phyloP scores from a whole-genome alignment of 208 protist genomes.

The Acanthamoeba royreba region DNA sequence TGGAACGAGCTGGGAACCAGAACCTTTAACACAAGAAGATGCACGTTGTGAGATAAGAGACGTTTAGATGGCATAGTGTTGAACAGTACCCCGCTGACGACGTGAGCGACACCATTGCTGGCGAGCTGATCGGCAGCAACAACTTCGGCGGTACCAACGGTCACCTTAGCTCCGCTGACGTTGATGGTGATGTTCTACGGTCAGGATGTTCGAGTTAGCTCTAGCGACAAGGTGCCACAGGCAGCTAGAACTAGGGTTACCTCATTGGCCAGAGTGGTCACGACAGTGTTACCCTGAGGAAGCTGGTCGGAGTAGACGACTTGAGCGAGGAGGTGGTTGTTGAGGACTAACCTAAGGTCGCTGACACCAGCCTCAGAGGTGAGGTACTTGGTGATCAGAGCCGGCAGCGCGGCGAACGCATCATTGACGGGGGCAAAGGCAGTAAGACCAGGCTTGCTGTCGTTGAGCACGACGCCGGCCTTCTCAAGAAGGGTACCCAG shows the following conservation, averaged over 20 bases:
- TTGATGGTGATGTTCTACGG: background rate
- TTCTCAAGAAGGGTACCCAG: background rate
- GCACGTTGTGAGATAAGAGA: background rate
- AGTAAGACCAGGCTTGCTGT: background rate
- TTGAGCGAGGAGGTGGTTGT: background rate
- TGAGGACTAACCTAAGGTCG: background rate
- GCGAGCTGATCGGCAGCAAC: background rate
- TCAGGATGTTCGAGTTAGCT: no score
- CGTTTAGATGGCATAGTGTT: background rate
- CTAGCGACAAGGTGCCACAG: background rate
- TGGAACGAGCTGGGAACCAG: background rate
- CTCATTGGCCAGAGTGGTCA: background rate
- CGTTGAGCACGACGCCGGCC: background rate
- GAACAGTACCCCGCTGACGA: background rate
- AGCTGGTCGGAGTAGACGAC: background rate
- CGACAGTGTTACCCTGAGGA: background rate
- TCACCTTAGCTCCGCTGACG: background rate
- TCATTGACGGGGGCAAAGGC: background rate
- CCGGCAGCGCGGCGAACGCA: background rate
- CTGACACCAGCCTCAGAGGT: background rate
- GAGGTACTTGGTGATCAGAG: background rate
- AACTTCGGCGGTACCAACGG: background rate
- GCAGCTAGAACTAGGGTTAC: background rate
- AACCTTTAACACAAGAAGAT: background rate
- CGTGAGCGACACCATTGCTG: slow-evolving; percentile 27